Base-by-base conservation (phyloP, 768 basidiomycete species). In the Leccinum obscurum region DNA sequence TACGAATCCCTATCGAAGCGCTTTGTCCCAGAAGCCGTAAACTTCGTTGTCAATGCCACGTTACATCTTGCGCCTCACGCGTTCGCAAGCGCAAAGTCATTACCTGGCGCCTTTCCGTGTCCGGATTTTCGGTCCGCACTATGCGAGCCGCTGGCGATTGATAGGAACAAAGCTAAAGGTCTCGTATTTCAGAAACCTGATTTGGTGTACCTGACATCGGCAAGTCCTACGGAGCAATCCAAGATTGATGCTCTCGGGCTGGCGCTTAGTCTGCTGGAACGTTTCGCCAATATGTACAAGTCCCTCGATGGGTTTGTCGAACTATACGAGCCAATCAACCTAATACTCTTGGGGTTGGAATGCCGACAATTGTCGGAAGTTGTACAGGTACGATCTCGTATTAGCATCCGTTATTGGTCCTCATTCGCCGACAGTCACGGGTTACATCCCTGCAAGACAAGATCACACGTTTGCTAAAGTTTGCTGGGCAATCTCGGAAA, bases 1-100 rank as follows among this genome's bases (percentile, higher is more conserved):
- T 98, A 88, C 68, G 96, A 98, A 76, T 71, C 75, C 41, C 74
- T 92, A 28, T 95, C 94, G 3, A 93, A 92, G 67, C 86, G 95
- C 20, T 76, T 95, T 28, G 85, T 95, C 4, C 97, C 97, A 0
- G 97, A 99, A 74, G 90, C 85, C 7, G 70, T 93, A 57, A 95
- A 90, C 72, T 97, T 98, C 74, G 68, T 91, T 48, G 73, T 86
- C 37, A 89, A 89, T 62, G 70, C 85, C 13, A 72, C 93, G 41
- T 77, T 93, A 34, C 85, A 91, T 68, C 81, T 98, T 14, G 83
- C 86, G 2, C 93, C 93, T 0, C 83, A 86, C 63, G 64, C 66
- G 34, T 88, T 84, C 65, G 69, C 76, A 34, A 74, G 77, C 62
- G 67, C 71, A 3, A 65, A 64, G 6, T 76, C 82, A 2, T 64